These are phyloP conservation scores for Curvularia sp. DNA, from an alignment of 2,329 filamentous ascomycete species.

Conservation along the genomic window DNA sequence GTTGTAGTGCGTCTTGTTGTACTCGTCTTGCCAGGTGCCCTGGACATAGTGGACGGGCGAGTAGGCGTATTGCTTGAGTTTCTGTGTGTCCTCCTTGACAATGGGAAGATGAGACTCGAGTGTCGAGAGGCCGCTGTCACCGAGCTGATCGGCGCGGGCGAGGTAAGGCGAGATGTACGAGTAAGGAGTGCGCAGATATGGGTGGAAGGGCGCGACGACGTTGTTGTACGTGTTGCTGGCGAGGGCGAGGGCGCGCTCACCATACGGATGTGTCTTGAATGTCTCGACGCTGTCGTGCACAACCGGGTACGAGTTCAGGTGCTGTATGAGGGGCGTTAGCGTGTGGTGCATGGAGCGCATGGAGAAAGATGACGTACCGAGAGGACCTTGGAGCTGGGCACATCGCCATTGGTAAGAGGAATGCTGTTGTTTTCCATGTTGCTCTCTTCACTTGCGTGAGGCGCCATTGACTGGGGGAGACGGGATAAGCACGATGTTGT, in stretches of 20 bases:
- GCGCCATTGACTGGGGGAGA: slow-evolving; percentile 32
- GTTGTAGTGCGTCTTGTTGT: slow-evolving; percentile 48
- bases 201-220: slow-evolving; percentile 78
- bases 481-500: neutral
- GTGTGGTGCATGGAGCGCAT: neutral
- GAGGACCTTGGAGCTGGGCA: slow-evolving; percentile 48
- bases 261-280: slow-evolving; percentile 82
- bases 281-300: slow-evolving; percentile 78
- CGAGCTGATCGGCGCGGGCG: slow-evolving; percentile 72
- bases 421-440: slow-evolving; percentile 40
- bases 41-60: slow-evolving; percentile 48
- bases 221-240: slow-evolving; percentile 76
- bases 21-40: slow-evolving; percentile 49
- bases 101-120: slow-evolving; percentile 50
- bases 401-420: slow-evolving; percentile 51
- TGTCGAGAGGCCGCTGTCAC: slow-evolving; percentile 47
- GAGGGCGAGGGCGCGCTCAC: slow-evolving; percentile 80
- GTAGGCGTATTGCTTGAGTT: slow-evolving; percentile 47
- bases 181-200: slow-evolving; percentile 80
- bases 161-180: slow-evolving; percentile 85
- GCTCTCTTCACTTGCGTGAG: slow-evolving; percentile 45
- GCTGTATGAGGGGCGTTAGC: slow-evolving; percentile 63
- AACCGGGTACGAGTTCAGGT: slow-evolving; percentile 83
- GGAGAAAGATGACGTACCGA: slow-evolving; percentile 43
- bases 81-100: slow-evolving; percentile 59